phyloP scores from a whole-genome alignment of 2,329 filamentous ascomycete genomes.

The Cladophialophora chaetospira region DNA sequence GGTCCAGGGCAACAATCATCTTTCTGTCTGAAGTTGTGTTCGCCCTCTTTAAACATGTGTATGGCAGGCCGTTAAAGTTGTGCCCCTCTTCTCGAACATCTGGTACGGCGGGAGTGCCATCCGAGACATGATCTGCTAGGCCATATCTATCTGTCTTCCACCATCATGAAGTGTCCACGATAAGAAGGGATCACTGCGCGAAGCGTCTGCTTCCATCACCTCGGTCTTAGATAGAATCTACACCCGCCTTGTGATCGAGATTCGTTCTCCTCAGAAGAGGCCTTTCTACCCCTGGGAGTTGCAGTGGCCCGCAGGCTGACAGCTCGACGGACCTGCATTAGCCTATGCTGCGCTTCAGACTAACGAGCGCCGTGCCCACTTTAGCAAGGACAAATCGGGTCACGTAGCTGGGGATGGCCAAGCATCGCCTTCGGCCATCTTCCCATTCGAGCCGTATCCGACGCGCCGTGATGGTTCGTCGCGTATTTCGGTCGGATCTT shows the following conservation, averaged over 20 bases:
- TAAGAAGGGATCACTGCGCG: not conserved
- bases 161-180: not conserved
- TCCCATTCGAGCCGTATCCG: not conserved
- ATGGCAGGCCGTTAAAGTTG: too few species aligned
- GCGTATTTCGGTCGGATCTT: not conserved
- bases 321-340: constrained; percentile 26
- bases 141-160: not conserved
- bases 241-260: not conserved
- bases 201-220: not conserved
- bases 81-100: not conserved
- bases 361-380: constrained; percentile 18
- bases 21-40: too few species aligned
- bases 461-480: not conserved
- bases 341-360: constrained; percentile 10
- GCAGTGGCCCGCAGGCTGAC: constrained; percentile 4
- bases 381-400: constrained; percentile 7
- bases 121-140: not conserved
- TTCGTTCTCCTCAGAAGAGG: not conserved
- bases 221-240: too few species aligned
- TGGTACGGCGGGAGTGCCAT: not conserved
- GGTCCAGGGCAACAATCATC: too few species aligned
- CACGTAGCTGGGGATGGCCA: not conserved
- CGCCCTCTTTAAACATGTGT: too few species aligned
- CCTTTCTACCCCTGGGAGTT: constrained; percentile 2
- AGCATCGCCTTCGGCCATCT: constrained; percentile 5